Percentiles rank a stretch among this genome's conserved stretches.
These are phyloP conservation scores for Erigeron philadelphicus DNA, from an alignment of 140 eudicot species.

Conservation along the genomic window DNA sequence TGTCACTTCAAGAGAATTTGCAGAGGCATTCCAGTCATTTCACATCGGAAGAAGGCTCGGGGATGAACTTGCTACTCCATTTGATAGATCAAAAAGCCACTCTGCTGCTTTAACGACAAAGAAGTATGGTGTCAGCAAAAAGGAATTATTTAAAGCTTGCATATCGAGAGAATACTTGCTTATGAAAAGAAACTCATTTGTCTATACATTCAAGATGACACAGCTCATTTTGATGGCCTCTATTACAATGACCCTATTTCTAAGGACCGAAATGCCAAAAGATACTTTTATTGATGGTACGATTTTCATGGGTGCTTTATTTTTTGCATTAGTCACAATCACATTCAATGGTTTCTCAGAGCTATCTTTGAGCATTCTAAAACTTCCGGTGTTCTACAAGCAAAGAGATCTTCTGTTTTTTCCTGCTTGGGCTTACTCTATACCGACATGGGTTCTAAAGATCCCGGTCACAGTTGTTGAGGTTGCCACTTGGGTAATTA, in stretches of 20 bases:
- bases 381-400: slow-evolving; percentile 84
- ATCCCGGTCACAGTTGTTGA: slow-evolving; percentile 67
- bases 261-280: slow-evolving; percentile 68
- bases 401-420: slow-evolving; percentile 82
- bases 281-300: slow-evolving; percentile 48
- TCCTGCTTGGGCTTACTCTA: slow-evolving; percentile 87
- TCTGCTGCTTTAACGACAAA: slow-evolving; percentile 75
- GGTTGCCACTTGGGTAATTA: slow-evolving; percentile 54
- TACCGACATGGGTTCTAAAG: slow-evolving; percentile 87
- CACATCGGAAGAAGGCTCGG: slow-evolving; percentile 63
- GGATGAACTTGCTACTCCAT: slow-evolving; percentile 72
- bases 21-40: slow-evolving; percentile 80
- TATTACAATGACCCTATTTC: slow-evolving; percentile 60
- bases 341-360: slow-evolving; percentile 88
- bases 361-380: slow-evolving; percentile 64
- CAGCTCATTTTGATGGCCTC: slow-evolving; percentile 65
- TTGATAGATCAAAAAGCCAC: slow-evolving; percentile 74
- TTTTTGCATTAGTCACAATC: slow-evolving; percentile 50
- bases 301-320: slow-evolving; percentile 84
- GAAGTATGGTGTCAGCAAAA: slow-evolving; percentile 67
- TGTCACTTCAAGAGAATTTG: slow-evolving; percentile 58
- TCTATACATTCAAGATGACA: slow-evolving; percentile 70
- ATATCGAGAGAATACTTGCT: slow-evolving; percentile 67
- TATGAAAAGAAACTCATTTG: slow-evolving; percentile 81
- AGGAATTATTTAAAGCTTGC: slow-evolving; percentile 71